These are phyloP conservation scores for Mortierella sp. DNA, from an alignment of 371 early-diverging fungal species.

Conservation along the genomic window DNA sequence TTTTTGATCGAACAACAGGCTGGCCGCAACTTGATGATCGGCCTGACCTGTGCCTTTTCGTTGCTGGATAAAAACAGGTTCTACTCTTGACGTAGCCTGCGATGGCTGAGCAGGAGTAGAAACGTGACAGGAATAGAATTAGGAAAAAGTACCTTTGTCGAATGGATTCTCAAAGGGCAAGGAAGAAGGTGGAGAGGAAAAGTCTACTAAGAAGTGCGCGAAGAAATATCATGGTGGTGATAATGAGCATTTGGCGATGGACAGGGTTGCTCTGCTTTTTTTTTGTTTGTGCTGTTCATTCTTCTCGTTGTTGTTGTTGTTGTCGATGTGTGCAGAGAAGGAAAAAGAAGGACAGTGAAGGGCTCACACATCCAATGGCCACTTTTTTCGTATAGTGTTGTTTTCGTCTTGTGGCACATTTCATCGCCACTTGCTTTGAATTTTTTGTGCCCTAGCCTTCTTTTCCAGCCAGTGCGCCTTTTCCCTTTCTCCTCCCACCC, in stretches of 20 bases:
- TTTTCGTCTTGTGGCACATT: not conserved
- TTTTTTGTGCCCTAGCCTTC: not conserved
- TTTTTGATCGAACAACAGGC: not conserved
- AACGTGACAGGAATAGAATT: not conserved
- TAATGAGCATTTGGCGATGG: not conserved
- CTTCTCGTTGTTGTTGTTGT: not conserved
- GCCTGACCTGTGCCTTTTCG: not conserved
- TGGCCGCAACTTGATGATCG: not conserved
- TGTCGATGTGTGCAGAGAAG: not conserved
- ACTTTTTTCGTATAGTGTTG: not conserved
- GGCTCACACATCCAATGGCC: constrained; percentile 7
- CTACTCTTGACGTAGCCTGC: not conserved
- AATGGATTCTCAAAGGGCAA: not conserved
- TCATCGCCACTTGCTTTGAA: not conserved
- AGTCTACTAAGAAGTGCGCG: not conserved
- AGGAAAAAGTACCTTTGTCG: too few relatives aligned
- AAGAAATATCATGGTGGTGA: not conserved
- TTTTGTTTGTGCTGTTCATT: not conserved
- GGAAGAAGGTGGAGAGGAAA: not conserved
- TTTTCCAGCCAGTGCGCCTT: not conserved
- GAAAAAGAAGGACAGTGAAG: not conserved
- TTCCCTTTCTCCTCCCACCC: not conserved
- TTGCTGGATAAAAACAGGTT: not conserved
- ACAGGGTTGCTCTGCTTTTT: too few relatives aligned
- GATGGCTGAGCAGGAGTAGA: not conserved